A percentile compares a stretch with the other conserved stretches of the same genome.
These are phyloP conservation scores for Endoconidiophora laricicola DNA, from an alignment of 2,329 filamentous ascomycete genomes.

Conservation along the genomic window DNA sequence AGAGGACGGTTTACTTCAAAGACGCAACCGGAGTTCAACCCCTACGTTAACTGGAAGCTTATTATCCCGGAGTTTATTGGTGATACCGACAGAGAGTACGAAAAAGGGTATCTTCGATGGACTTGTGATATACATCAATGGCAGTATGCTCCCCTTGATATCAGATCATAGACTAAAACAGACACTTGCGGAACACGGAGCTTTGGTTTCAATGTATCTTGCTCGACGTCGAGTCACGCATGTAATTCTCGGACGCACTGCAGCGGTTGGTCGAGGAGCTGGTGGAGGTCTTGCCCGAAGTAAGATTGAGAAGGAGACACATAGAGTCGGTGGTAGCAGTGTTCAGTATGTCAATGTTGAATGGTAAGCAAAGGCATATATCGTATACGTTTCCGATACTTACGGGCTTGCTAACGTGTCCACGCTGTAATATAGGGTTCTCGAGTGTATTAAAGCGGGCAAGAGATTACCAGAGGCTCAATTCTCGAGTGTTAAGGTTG, in stretches of 20 bases:
- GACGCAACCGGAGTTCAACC: too few relatives aligned
- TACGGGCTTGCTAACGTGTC: conserved; percentile 10
- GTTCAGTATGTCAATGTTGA: conserved; percentile 69
- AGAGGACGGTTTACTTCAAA: too few relatives aligned
- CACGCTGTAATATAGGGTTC: conserved; percentile 35
- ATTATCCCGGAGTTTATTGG: too few relatives aligned
- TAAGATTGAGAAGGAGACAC: conserved; percentile 72
- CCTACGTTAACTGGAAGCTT: too few relatives aligned
- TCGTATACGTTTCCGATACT: conserved; percentile 10
- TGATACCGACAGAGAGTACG: conserved; percentile 11
- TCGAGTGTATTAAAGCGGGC: conserved; percentile 67
- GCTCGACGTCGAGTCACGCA: conserved; percentile 65
- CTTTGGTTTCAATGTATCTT: conserved; percentile 50
- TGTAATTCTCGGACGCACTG: conserved; percentile 57
- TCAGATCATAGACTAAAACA: conserved; percentile 79
- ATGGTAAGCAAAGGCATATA: conserved; percentile 38
- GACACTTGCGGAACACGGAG: conserved; percentile 59
- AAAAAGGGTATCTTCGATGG: conserved; percentile 45
- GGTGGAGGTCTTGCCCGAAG: conserved; percentile 60
- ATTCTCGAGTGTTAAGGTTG: conserved; percentile 49
- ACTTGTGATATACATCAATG: conserved; percentile 71
- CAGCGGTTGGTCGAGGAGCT: conserved; percentile 31
- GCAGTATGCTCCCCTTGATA: conserved; percentile 62
- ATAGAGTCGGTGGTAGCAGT: conserved; percentile 45
- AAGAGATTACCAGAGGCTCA: conserved; percentile 58